phyloP scores from a whole-genome alignment of 768 basidiomycete species.

The Clitopilus hobsonii region DNA sequence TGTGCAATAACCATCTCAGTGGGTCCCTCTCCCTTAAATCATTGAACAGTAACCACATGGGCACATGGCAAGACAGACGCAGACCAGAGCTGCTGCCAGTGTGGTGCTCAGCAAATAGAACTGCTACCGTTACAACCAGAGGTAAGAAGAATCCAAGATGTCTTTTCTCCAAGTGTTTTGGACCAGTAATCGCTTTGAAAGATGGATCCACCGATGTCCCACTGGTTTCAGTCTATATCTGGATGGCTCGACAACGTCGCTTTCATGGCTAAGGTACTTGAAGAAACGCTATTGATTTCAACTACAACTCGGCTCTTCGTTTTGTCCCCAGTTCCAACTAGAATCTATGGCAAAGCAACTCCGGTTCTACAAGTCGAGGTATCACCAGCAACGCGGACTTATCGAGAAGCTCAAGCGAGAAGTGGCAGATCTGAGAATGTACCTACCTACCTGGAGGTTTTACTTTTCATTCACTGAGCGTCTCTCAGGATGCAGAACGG shows the following conservation, averaged over 20 bases:
- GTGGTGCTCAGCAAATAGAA: slow-evolving; percentile 59
- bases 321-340: slow-evolving; percentile 82
- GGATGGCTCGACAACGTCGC: slow-evolving; percentile 59
- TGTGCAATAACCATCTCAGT: slow-evolving; percentile 88
- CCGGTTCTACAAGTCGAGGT: slow-evolving; percentile 54
- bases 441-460: slow-evolving; percentile 5
- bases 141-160: slow-evolving; percentile 29
- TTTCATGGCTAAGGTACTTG: slow-evolving; percentile 58
- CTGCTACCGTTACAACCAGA: slow-evolving; percentile 70
- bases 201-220: slow-evolving; percentile 79
- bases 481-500: slow-evolving; percentile 1
- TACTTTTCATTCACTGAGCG: slow-evolving; percentile 6
- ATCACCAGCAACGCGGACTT: slow-evolving; percentile 47
- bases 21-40: slow-evolving; percentile 7
- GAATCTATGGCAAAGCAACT: slow-evolving; percentile 68
- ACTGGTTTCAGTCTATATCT: slow-evolving; percentile 72
- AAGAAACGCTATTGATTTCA: background rate
- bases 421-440: slow-evolving; percentile 56
- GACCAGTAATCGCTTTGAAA: slow-evolving; percentile 20
- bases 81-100: slow-evolving; percentile 72
- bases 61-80: slow-evolving; percentile 39
- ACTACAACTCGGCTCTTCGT: background rate
- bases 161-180: slow-evolving; percentile 15
- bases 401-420: slow-evolving; percentile 53
- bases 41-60: background rate